Evolutionary conservation across 805 yeast species (phyloP).

Genomic region (Starmerella floris): DNA sequence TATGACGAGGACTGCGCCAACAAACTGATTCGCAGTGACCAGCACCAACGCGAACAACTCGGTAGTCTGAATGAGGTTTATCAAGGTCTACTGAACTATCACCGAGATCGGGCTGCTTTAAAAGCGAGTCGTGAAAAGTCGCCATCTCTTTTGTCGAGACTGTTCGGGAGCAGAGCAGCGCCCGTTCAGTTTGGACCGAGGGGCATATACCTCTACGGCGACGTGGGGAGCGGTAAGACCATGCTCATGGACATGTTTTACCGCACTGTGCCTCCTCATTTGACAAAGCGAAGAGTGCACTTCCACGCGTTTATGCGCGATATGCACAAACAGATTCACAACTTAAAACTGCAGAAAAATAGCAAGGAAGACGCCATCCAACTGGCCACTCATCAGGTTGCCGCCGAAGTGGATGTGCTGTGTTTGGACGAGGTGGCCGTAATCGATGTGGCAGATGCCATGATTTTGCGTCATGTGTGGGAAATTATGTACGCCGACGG

Average conservation of each 20-base stretch:
- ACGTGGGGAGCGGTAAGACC: constrained; percentile 97
- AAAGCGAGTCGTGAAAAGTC: not conserved
- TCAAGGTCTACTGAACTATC: constrained; percentile 38
- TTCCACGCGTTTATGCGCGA: constrained; percentile 96
- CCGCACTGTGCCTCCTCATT: constrained; percentile 60
- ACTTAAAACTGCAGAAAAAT: constrained; percentile 50
- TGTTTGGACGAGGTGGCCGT: constrained; percentile 98
- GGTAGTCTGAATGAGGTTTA: constrained; percentile 49
- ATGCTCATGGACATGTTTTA: constrained; percentile 96
- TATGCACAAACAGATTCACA: constrained; percentile 76
- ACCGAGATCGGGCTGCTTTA: constrained; percentile 38
- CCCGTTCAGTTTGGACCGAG: constrained; percentile 33
- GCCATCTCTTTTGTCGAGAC: not conserved
- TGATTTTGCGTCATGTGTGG: constrained; percentile 75
- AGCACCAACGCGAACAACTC: constrained; percentile 65
- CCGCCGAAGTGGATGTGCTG: constrained; percentile 58
- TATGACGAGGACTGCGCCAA: constrained; percentile 26
- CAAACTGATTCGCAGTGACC: constrained; percentile 44
- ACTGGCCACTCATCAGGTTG: constrained; percentile 63
- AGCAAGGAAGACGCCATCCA: constrained; percentile 74
- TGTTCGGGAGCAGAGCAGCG: not conserved
- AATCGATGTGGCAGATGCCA: constrained; percentile 97
- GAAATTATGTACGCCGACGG: constrained; percentile 54
- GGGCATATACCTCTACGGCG: constrained; percentile 90
- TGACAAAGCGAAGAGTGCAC: constrained; percentile 71